These are phyloP conservation scores for Annona cherimola DNA, from an alignment of 164 flowering plant species.

Conservation along the genomic window DNA sequence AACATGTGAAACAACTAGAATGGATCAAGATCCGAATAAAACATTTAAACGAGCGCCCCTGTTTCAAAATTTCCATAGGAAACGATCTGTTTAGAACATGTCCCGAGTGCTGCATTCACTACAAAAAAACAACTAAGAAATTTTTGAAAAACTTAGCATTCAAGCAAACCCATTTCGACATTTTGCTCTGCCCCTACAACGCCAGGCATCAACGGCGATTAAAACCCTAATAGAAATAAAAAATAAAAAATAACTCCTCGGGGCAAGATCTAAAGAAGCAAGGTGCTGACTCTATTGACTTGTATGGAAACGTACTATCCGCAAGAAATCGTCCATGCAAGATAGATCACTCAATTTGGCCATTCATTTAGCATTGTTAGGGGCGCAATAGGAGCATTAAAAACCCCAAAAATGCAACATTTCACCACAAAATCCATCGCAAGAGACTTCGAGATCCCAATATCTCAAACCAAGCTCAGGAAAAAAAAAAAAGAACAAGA, in stretches of 20 bases:
- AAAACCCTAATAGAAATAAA: background rate
- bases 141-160: too few relatives aligned
- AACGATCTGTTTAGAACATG: too few relatives aligned
- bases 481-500: background rate
- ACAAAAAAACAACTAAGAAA: too few relatives aligned
- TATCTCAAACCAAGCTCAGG: too few relatives aligned
- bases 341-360: too few relatives aligned
- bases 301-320: background rate
- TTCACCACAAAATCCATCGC: background rate
- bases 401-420: slow-evolving; percentile 1
- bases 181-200: background rate
- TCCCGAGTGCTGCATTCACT: background rate
- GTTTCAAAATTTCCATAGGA: background rate
- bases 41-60: background rate
- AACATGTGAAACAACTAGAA: background rate
- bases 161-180: background rate
- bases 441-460: background rate
- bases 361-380: too few relatives aligned
- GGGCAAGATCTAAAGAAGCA: background rate
- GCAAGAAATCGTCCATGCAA: background rate
- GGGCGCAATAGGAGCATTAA: too few relatives aligned
- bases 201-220: background rate
- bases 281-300: background rate
- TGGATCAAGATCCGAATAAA: background rate
- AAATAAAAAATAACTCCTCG: background rate